phyloP scores from a whole-genome alignment of 2,329 filamentous ascomycete genomes.

The Paracoccidioides brasiliensis region DNA sequence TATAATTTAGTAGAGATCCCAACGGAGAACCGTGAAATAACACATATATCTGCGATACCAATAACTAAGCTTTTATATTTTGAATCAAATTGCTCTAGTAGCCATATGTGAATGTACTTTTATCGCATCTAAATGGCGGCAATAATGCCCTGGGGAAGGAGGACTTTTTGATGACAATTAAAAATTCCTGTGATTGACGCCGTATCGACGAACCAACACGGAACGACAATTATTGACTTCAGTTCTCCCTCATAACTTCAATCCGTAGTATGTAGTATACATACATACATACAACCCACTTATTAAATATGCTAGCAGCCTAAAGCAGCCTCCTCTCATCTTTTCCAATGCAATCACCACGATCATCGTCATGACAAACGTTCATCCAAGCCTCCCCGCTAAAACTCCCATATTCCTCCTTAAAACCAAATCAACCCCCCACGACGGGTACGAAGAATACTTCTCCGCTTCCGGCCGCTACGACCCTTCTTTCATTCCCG shows the following conservation, averaged over 20 bases:
- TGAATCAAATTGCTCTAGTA: neutral
- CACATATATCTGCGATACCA: neutral
- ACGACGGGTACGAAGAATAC: slow-evolving; percentile 34
- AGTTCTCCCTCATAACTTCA: no score
- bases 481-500: slow-evolving; percentile 32
- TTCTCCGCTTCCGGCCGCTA: slow-evolving; percentile 22
- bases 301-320: neutral
- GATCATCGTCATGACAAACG: neutral
- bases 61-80: neutral
- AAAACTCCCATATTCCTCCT: slow-evolving; percentile 32
- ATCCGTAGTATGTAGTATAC: neutral
- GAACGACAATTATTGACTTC: no score
- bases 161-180: no score
- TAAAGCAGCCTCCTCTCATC: neutral
- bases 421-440: slow-evolving; percentile 34
- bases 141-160: no score
- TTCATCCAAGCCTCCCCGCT: neutral
- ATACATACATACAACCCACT: neutral
- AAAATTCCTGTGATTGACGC: no score
- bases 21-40: neutral
- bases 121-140: no score
- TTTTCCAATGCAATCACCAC: neutral
- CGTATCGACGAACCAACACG: no score
- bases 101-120: neutral
- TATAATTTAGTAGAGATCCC: neutral